Percentiles rank a stretch among this genome's conserved stretches.
These are phyloP conservation scores for Cubamyces lactineus DNA, from an alignment of 768 basidiomycete species.

Conservation along the genomic window DNA sequence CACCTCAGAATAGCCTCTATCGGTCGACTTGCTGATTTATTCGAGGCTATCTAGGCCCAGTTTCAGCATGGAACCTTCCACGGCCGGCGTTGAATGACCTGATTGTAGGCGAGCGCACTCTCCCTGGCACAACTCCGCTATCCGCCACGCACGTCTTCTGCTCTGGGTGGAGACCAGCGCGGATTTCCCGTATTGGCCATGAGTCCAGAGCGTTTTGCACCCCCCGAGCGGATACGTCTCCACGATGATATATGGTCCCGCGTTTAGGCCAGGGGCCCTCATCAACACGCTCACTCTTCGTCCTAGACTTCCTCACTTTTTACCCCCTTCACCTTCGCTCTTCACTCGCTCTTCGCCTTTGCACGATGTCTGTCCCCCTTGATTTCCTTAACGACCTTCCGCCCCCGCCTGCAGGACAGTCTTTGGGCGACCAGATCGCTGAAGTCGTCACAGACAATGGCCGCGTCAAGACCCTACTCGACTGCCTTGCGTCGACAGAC, in stretches of 20 bases:
- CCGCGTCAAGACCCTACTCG: slow-evolving; percentile 40
- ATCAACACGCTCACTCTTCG: background rate
- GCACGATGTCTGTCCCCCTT: slow-evolving; percentile 21
- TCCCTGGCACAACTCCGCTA: background rate
- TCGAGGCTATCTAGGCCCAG: background rate
- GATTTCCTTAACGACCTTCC: slow-evolving; percentile 38
- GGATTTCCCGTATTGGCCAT: slow-evolving; percentile 3
- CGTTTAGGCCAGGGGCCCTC: background rate
- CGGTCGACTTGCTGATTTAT: background rate
- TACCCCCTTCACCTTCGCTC: background rate
- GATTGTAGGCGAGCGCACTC: background rate
- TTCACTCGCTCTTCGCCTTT: slow-evolving; percentile 2
- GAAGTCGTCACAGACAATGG: slow-evolving; percentile 36
- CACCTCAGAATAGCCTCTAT: background rate
- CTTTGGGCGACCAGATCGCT: slow-evolving; percentile 45
- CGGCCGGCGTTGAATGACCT: background rate
- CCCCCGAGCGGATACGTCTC: slow-evolving; percentile 8
- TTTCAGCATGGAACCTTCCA: background rate
- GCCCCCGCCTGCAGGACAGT: slow-evolving; percentile 30
- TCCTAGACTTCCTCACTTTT: slow-evolving; percentile 2
- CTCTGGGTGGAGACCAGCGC: slow-evolving; percentile 10
- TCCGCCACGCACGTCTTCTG: slow-evolving; percentile 1
- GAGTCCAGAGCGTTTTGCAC: slow-evolving; percentile 1
- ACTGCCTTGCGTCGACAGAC: slow-evolving; percentile 44
- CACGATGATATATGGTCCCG: slow-evolving; percentile 15